Evolutionary conservation across 768 basidiomycete genomes (phyloP).

Genomic region (Coprinopsis marcescibilis): DNA sequence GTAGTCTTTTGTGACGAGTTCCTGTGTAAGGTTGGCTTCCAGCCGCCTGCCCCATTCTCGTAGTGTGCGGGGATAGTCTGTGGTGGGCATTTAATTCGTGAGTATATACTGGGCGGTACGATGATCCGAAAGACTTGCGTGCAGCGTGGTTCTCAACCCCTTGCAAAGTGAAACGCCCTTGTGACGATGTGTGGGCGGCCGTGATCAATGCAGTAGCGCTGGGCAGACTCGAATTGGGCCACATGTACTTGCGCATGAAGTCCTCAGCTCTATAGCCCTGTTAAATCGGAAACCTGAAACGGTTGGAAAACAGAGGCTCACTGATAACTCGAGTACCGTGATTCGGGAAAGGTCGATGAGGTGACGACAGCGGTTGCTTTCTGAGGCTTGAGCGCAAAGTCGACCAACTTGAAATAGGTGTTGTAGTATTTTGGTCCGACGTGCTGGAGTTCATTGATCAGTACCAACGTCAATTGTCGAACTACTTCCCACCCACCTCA

Average conservation of each 20-base stretch:
- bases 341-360: conserved; percentile 67
- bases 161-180: conserved; percentile 77
- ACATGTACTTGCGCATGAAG: conserved; percentile 86
- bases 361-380: conserved; percentile 66
- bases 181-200: conserved; percentile 62
- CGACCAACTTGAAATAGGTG: conserved; percentile 70
- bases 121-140: conserved; percentile 38
- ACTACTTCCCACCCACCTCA: conserved; percentile 38
- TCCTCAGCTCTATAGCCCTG: conserved; percentile 53
- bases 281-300: conserved; percentile 7
- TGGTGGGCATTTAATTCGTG: conserved; percentile 13
- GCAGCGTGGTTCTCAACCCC: conserved; percentile 81
- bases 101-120: background rate
- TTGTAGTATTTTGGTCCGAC: conserved; percentile 55
- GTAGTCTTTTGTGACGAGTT: conserved; percentile 51
- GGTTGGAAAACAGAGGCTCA: conserved; percentile 28
- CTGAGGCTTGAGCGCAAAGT: conserved; percentile 66
- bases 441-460: conserved; percentile 28
- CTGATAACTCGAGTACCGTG: conserved; percentile 66
- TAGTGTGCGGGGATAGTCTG: conserved; percentile 87
- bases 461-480: conserved; percentile 39
- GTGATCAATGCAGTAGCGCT: conserved; percentile 78
- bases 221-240: conserved; percentile 85
- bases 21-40: conserved; percentile 56
- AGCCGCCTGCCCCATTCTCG: conserved; percentile 85